These are phyloP conservation scores for Petunia axillaris DNA, from an alignment of 257 asterid genomes.

Conservation along the genomic window DNA sequence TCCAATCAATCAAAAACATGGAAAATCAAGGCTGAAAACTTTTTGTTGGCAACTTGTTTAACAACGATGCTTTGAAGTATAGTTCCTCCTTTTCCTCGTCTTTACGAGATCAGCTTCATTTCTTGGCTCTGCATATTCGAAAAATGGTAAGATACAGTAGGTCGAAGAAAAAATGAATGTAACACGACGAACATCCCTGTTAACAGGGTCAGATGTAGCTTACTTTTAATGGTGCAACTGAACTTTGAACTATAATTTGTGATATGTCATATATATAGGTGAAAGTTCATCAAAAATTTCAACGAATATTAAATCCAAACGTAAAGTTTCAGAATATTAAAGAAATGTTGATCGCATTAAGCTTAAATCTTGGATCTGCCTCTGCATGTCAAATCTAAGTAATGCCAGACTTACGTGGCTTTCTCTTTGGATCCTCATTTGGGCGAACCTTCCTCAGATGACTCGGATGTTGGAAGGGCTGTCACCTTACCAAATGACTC, in stretches of 20 bases:
- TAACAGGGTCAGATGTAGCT: too few relatives aligned
- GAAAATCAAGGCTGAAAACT: neutral
- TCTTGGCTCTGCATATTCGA: neutral
- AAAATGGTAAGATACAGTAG: neutral
- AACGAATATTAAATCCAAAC: too few relatives aligned
- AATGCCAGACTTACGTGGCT: conserved; percentile 50
- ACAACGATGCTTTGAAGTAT: neutral
- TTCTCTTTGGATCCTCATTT: conserved; percentile 52
- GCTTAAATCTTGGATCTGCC: too few relatives aligned
- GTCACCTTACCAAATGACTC: conserved; percentile 94
- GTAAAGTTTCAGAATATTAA: too few relatives aligned
- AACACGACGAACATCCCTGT: neutral
- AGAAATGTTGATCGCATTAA: too few relatives aligned
- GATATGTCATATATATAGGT: too few relatives aligned
- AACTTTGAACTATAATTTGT: too few relatives aligned
- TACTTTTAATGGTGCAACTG: too few relatives aligned
- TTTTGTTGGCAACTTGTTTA: neutral
- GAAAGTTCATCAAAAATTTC: too few relatives aligned
- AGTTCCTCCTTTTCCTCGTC: conserved; percentile 21
- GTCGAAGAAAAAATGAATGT: neutral
- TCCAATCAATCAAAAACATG: neutral
- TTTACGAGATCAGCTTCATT: neutral
- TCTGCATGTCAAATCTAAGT: neutral
- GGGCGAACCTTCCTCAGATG: conserved; percentile 53
- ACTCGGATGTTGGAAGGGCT: conserved; percentile 51